Conservation (phyloP, 2,329 filamentous ascomycete species). For the Chaetomium sp. region DNA sequence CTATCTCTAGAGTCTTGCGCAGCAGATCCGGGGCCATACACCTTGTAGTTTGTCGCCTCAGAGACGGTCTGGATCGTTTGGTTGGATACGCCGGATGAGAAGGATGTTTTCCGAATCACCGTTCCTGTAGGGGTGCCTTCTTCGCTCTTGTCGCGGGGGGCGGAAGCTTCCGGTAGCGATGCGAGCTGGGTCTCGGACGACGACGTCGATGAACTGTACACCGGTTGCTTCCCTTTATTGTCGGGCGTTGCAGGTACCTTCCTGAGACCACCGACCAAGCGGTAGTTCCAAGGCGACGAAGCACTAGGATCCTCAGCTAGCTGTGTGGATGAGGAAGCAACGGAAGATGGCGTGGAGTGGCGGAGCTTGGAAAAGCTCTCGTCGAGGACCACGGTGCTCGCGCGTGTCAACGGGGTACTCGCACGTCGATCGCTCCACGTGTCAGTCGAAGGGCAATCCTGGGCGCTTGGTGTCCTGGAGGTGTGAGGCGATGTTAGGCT, state of each 20-base stretch:
- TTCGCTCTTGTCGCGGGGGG: constrained; percentile 24
- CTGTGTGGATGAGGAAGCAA: constrained; percentile 42
- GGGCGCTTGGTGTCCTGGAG: constrained; percentile 50
- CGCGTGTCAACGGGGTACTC: constrained; percentile 51
- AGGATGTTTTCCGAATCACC: constrained; percentile 44
- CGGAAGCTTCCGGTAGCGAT: constrained; percentile 41
- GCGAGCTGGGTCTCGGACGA: constrained; percentile 39
- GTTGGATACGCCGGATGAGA: constrained; percentile 40
- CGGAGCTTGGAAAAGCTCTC: constrained; percentile 45
- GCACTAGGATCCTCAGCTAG: constrained; percentile 41
- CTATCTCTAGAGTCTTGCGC: constrained; percentile 46
- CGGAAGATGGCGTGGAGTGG: constrained; percentile 36
- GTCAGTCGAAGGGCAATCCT: constrained; percentile 52
- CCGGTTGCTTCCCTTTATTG: constrained; percentile 46
- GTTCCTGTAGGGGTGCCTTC: constrained; percentile 31
- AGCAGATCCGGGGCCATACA: constrained; percentile 48
- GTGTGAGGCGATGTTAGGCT: constrained; percentile 48
- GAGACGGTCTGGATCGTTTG: constrained; percentile 50
- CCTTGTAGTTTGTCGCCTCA: constrained; percentile 58
- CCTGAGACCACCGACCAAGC: constrained; percentile 57
- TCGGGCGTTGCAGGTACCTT: constrained; percentile 53
- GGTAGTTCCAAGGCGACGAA: constrained; percentile 55
- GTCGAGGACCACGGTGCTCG: constrained; percentile 47
- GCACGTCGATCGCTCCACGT: constrained; percentile 51
- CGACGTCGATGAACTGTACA: constrained; percentile 34